Base-by-base conservation (phyloP, 768 basidiomycete species). In the Kwoniella pini region DNA sequence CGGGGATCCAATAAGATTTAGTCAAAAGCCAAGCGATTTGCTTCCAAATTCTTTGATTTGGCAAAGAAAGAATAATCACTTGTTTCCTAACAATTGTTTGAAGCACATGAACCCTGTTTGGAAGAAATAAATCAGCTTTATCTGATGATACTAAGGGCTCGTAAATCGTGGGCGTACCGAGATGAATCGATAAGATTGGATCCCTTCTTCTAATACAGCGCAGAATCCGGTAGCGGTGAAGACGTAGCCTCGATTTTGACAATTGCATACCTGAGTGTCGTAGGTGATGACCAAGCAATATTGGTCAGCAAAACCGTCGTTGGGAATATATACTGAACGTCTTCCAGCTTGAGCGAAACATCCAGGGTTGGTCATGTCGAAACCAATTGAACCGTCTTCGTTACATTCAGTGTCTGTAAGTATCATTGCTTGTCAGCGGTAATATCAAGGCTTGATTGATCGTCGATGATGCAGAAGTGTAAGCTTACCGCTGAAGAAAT, bases 401-500 rank as follows among this genome's bases (percentile, higher is more conserved):
- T 39, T 54, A 52, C 63, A 64, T 43, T 30, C 49, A 22, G 28
- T 24, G 54, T 64, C 59, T 60, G 27, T 13, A 30, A 19, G 15
- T 4, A 15, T 30, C 15, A n/a, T 6, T n/a, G 7, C 13, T 19
- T 24, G 11, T 19, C 36, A 22, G 22, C 17, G 31, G 36, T n/a
- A n/a, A n/a, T n/a, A n/a, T n/a, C n/a, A n/a, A n/a, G n/a, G n/a
- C n/a, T n/a, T n/a, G n/a, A n/a, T n/a, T n/a, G n/a, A n/a, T n/a
- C n/a, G n/a, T n/a, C 2, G 5, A 21, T 50, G 48, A 19, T 19
- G 6, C 0, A n/a, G 30, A 28, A 50, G n/a, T n/a, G n/a, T 48
- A 13, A 10, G 13, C 56, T 53, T 36, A 64, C 62, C 62, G 45
- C 40, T 43, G 33, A 58, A 64, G 62, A 64, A 64, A 36, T 64